Evolutionary conservation across 495 filamentous ascomycete genomes (phyloP).

Genomic region (Annulohypoxylon bovei): DNA sequence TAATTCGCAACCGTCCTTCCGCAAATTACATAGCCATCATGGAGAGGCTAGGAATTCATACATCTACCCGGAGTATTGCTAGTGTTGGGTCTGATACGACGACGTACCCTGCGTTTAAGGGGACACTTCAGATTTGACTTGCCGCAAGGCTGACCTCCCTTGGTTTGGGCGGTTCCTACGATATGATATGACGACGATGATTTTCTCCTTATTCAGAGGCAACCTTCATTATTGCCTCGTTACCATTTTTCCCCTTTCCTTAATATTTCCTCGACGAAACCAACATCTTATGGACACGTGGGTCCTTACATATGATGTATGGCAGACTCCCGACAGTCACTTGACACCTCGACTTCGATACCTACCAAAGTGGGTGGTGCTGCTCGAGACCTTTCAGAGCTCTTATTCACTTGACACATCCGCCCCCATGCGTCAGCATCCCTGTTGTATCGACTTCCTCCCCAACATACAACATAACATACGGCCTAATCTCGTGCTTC

Average conservation of each 20-base stretch:
- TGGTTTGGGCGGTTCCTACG: constrained; percentile 55
- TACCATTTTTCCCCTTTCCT: constrained; percentile 49
- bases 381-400: constrained; percentile 32
- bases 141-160: constrained; percentile 63
- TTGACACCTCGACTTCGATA: constrained; percentile 37
- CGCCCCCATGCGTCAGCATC: constrained; percentile 48
- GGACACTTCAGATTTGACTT: constrained; percentile 65
- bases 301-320: constrained; percentile 36
- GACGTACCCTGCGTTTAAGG: constrained; percentile 49
- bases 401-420: constrained; percentile 43
- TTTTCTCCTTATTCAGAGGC: constrained; percentile 46
- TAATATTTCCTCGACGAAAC: constrained; percentile 42
- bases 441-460: constrained; percentile 43
- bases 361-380: constrained; percentile 27
- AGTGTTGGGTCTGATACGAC: constrained; percentile 56
- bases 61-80: constrained; percentile 48
- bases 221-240: constrained; percentile 53
- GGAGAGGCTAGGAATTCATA: constrained; percentile 39
- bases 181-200: constrained; percentile 57
- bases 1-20: constrained; percentile 57
- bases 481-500: constrained; percentile 49
- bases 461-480: constrained; percentile 47
- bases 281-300: constrained; percentile 38
- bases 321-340: constrained; percentile 35
- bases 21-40: constrained; percentile 32